These are phyloP conservation scores for Picochlorum sp. DNA, from an alignment of 139 green algal species.

Conservation along the genomic window DNA sequence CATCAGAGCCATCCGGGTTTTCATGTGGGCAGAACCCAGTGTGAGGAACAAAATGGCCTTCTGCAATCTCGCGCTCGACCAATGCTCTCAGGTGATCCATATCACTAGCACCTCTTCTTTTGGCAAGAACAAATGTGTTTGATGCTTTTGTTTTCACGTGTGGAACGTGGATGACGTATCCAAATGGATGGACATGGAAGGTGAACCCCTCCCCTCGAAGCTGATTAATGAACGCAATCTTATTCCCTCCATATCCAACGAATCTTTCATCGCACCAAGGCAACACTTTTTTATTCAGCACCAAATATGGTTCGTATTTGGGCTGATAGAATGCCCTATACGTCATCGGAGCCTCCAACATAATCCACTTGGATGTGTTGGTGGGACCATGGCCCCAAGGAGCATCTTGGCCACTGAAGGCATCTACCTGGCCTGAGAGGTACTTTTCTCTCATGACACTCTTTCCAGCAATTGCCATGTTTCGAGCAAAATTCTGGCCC, in stretches of 20 bases:
- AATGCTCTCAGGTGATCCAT: slow-evolving; percentile 8
- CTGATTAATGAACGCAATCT: slow-evolving; percentile 14
- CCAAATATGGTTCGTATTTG: slow-evolving; percentile 11
- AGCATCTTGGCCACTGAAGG: no score
- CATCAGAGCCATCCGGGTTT: no score
- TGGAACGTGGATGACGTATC: slow-evolving; percentile 10
- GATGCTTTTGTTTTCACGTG: slow-evolving; percentile 12
- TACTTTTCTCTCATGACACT: not conserved
- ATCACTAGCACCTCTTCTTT: slow-evolving; percentile 1
- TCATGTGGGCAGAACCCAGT: no score
- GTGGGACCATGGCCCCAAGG: no score
- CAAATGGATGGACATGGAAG: slow-evolving; percentile 17
- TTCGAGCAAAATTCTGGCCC: no score
- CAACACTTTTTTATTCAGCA: slow-evolving; percentile 3
- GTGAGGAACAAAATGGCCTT: no score
- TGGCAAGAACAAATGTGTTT: slow-evolving; percentile 8
- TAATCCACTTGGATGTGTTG: no score
- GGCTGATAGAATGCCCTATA: slow-evolving; percentile 8
- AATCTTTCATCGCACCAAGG: slow-evolving; percentile 11
- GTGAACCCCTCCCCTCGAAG: slow-evolving; percentile 3
- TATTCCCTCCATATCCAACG: slow-evolving; percentile 13
- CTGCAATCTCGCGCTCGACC: slow-evolving; percentile 2
- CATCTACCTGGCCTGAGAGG: no score
- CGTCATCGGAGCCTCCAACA: no score
- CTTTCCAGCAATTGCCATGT: slow-evolving; percentile 3